Base-by-base conservation (phyloP, 305 asterid species). In the Withania somnifera region DNA sequence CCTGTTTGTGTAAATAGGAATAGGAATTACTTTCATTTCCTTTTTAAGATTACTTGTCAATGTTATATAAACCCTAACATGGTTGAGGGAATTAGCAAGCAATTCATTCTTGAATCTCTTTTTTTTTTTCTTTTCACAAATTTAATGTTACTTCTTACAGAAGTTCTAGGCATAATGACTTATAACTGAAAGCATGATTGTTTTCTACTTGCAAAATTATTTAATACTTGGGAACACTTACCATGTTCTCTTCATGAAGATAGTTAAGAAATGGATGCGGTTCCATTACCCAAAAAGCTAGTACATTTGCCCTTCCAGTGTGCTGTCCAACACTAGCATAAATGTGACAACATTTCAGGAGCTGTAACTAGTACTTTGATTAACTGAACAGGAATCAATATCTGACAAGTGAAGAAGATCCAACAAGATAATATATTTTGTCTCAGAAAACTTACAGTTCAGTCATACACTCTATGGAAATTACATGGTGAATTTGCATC, bases 241-340 rank as follows among this genome's bases (percentile, higher is more conserved):
- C 99, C 30, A 91, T 91, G 91, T 96, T 94, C 91, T 88, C 92
- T 87, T 91, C 99, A 88, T 94, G 99, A 64, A 96, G 92, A 87
- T 92, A 91, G 78, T 93, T 95, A 17, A 94, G 96, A 91, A 96
- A 88, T 52, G 93, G 96, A 81, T 96, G 98, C 78, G 89, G 95
- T 83, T 91, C 93, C 93, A 94, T 91, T 54, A 98, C 98, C 83
- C 98, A 95, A 82, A 96, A 96, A 82, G 92, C 95, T 84, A 94
- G 88, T 83, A 92, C 90, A 88, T 96, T 97, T 40, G 97, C 97
- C 88, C 93, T 96, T 54, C 98, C 98, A 57, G 89, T 94, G 84
- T 88, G 89, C 80, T 90, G 97, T 91, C 99, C 92, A 82, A 75
- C 84, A 68, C 24, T 68, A 56, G 34, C 22, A 71, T 51, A 30